A percentile compares a stretch with the other conserved stretches of the same genome.
Conservation (phyloP, 2,329 filamentous ascomycete genomes). For the Elsinoe australis region DNA sequence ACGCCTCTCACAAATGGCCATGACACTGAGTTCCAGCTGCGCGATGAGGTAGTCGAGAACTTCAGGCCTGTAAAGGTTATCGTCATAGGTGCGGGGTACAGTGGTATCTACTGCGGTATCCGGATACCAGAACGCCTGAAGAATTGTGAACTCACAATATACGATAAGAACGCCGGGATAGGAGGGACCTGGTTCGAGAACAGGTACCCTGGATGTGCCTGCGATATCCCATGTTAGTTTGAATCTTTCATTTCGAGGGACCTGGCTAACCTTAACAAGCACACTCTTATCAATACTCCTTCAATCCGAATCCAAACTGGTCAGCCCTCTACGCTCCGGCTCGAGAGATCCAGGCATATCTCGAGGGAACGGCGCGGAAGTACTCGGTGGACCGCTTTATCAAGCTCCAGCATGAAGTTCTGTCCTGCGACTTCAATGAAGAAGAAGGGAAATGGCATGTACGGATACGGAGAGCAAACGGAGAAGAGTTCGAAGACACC, state of each 20-base stretch:
- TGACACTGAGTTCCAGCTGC: constrained; percentile 26
- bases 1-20: constrained; percentile 18
- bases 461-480: constrained; percentile 29
- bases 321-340: constrained; percentile 35
- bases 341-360: constrained; percentile 33
- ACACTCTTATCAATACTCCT: constrained; percentile 39
- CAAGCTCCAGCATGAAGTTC: constrained; percentile 32
- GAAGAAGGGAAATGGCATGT: constrained; percentile 32
- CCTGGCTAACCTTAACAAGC: constrained; percentile 19
- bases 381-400: constrained; percentile 34
- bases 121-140: constrained; percentile 36
- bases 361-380: constrained; percentile 31
- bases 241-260: background rate
- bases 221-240: constrained; percentile 23
- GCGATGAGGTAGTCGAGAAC: constrained; percentile 37
- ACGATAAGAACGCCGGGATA: constrained; percentile 39
- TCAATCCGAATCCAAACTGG: constrained; percentile 38
- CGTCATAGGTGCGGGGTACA: constrained; percentile 40
- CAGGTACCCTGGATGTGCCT: constrained; percentile 39
- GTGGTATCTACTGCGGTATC: constrained; percentile 39
- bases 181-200: constrained; percentile 37
- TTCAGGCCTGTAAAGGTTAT: constrained; percentile 37
- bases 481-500: constrained; percentile 33
- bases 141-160: constrained; percentile 37
- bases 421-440: constrained; percentile 31